phyloP scores from a whole-genome alignment of 495 filamentous ascomycete species.

The Cudoniella acicularis region DNA sequence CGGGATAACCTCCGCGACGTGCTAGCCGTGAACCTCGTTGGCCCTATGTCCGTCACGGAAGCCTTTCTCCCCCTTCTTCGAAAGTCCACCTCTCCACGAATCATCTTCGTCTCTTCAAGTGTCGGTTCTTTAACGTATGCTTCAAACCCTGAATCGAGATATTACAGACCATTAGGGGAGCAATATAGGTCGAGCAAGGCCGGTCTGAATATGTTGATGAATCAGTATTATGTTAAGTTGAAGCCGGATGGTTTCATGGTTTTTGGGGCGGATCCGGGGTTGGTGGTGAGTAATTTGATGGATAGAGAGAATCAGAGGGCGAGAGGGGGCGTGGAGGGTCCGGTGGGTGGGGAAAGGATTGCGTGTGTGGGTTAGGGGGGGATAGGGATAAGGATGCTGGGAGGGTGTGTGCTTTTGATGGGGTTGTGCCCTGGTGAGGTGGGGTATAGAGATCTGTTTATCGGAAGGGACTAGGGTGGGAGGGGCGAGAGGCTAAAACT shows the following conservation, averaged over 20 bases:
- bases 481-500: too few relatives aligned
- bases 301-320: conserved; percentile 14
- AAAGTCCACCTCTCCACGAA: conserved; percentile 30
- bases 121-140: conserved; percentile 34
- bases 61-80: conserved; percentile 36
- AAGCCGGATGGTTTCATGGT: conserved; percentile 41
- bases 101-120: conserved; percentile 37
- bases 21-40: conserved; percentile 36
- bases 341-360: conserved; percentile 30
- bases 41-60: conserved; percentile 33
- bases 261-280: conserved; percentile 44
- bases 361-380: conserved; percentile 36
- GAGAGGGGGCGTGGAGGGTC: conserved; percentile 24
- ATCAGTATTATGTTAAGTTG: conserved; percentile 27
- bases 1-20: conserved; percentile 4
- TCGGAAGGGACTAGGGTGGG: too few relatives aligned
- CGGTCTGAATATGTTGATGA: conserved; percentile 25
- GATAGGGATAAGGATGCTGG: conserved; percentile 36
- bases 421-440: conserved; percentile 22
- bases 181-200: conserved; percentile 24
- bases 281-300: conserved; percentile 41
- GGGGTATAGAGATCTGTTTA: too few relatives aligned
- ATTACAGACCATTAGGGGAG: conserved; percentile 3
- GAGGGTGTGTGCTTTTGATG: conserved; percentile 30
- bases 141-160: conserved; percentile 7